Percentiles rank a stretch among this genome's conserved stretches.
These are phyloP conservation scores for Grifola frondosa DNA, from an alignment of 1,284 basidiomycete species.

Conservation along the genomic window DNA sequence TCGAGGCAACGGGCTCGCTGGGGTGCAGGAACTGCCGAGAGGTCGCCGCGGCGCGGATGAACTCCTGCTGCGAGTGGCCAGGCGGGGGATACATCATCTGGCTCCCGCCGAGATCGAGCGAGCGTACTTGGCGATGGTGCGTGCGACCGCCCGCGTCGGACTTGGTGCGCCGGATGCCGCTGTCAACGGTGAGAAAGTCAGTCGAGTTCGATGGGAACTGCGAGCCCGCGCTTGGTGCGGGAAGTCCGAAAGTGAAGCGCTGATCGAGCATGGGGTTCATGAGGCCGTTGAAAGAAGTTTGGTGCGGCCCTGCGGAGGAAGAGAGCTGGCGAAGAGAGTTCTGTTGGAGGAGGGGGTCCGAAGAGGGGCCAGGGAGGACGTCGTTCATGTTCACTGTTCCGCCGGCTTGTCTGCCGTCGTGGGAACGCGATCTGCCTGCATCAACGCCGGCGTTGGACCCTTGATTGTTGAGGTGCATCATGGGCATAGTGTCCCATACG, in stretches of 20 bases:
- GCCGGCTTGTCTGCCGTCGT: slow-evolving; percentile 18
- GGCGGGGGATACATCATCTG: slow-evolving; percentile 35
- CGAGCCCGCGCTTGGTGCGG: slow-evolving; percentile 8
- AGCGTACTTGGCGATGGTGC: slow-evolving; percentile 25
- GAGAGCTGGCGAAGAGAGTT: slow-evolving; percentile 22
- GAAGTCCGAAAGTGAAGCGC: slow-evolving; percentile 28
- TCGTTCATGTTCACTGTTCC: slow-evolving; percentile 50
- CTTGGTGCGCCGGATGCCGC: slow-evolving; percentile 36
- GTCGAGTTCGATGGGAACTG: slow-evolving; percentile 20
- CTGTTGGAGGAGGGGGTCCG: slow-evolving; percentile 23
- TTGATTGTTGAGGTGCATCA: slow-evolving; percentile 33
- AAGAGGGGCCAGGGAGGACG: slow-evolving; percentile 38
- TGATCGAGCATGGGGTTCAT: slow-evolving; percentile 23
- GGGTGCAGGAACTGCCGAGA: slow-evolving; percentile 43
- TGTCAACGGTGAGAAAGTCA: slow-evolving; percentile 49
- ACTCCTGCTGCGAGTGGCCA: slow-evolving; percentile 43
- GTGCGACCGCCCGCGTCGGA: slow-evolving; percentile 46
- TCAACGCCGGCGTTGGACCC: slow-evolving; percentile 18
- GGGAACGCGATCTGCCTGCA: slow-evolving; percentile 11
- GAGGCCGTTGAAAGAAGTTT: slow-evolving; percentile 31
- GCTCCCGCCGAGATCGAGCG: slow-evolving; percentile 25
- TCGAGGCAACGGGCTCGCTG: slow-evolving; percentile 38
- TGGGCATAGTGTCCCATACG: slow-evolving; percentile 46
- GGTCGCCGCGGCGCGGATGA: slow-evolving; percentile 34
- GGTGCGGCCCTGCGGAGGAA: slow-evolving; percentile 31